phyloP scores from a whole-genome alignment of 2,329 filamentous ascomycete genomes.

The Ophiobolus disseminans region DNA sequence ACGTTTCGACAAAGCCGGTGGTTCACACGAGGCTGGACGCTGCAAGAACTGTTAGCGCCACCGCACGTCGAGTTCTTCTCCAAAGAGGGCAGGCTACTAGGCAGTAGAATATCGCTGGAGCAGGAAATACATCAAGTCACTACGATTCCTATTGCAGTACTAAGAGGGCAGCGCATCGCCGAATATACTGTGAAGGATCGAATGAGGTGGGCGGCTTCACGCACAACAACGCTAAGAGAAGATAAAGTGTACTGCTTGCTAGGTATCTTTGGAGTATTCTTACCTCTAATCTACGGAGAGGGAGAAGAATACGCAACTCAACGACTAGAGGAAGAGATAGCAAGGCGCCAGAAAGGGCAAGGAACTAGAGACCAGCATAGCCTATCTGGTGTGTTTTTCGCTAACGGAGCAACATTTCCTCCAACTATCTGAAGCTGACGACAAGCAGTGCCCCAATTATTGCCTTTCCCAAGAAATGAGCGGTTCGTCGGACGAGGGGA shows the following conservation, averaged over 20 bases:
- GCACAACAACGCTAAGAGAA: slow-evolving; percentile 6
- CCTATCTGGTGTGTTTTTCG: not conserved
- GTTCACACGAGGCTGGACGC: too few relatives aligned
- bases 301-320: too few relatives aligned
- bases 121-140: slow-evolving; percentile 4
- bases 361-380: not conserved
- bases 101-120: slow-evolving; percentile 3
- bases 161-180: slow-evolving; percentile 1
- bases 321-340: not conserved
- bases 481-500: too few relatives aligned
- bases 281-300: too few relatives aligned
- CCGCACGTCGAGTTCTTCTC: slow-evolving; percentile 11
- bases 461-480: slow-evolving; percentile 19
- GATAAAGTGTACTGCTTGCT: slow-evolving; percentile 2
- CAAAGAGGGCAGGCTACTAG: not conserved
- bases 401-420: not conserved
- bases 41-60: slow-evolving; percentile 12
- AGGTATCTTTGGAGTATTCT: slow-evolving; percentile 2
- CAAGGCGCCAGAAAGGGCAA: not conserved
- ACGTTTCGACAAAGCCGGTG: too few relatives aligned
- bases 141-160: not conserved
- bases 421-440: not conserved
- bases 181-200: slow-evolving; percentile 9
- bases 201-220: slow-evolving; percentile 10
- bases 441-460: not conserved